Evolutionary conservation across 352 stramenopile species (phyloP).

Genomic region (Detonula confervacea): DNA sequence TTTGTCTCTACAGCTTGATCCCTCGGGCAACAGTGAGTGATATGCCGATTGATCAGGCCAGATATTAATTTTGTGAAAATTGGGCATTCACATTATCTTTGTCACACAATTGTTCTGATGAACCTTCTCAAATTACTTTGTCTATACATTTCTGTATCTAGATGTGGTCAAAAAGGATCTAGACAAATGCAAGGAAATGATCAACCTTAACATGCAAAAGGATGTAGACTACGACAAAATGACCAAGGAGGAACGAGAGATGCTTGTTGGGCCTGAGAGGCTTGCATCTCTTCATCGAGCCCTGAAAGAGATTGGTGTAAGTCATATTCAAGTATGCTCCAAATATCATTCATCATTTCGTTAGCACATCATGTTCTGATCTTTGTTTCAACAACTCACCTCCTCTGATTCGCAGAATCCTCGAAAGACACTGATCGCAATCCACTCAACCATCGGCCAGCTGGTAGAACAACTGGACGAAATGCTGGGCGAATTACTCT

Average conservation of each 20-base stretch:
- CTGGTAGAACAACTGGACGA: conserved; percentile 83
- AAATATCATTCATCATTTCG: conserved; percentile 3
- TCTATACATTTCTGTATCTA: too few species aligned
- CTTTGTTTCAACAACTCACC: neutral
- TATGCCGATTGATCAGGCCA: neutral
- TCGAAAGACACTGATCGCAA: conserved; percentile 76
- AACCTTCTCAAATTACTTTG: too few species aligned
- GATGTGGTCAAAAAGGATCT: conserved; percentile 95
- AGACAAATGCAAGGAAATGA: conserved; percentile 90
- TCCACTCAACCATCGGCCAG: conserved; percentile 82
- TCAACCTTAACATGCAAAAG: conserved; percentile 83
- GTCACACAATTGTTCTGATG: neutral
- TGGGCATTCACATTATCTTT: neutral
- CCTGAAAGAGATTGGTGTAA: conserved; percentile 65
- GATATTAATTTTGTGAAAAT: neutral
- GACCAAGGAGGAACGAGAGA: conserved; percentile 66
- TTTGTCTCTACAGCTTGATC: conserved; percentile 89
- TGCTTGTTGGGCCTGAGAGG: conserved; percentile 68
- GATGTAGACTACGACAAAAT: conserved; percentile 82
- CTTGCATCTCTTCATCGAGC: conserved; percentile 78
- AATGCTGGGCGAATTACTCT: conserved; percentile 77
- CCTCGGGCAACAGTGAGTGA: conserved; percentile 94
- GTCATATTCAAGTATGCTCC: neutral
- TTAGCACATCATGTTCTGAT: neutral
- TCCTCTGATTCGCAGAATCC: conserved; percentile 63